A percentile compares a stretch with the other conserved stretches of the same genome.
Conservation (phyloP, 176 grass and related monocot species). For the Avena sativa region DNA sequence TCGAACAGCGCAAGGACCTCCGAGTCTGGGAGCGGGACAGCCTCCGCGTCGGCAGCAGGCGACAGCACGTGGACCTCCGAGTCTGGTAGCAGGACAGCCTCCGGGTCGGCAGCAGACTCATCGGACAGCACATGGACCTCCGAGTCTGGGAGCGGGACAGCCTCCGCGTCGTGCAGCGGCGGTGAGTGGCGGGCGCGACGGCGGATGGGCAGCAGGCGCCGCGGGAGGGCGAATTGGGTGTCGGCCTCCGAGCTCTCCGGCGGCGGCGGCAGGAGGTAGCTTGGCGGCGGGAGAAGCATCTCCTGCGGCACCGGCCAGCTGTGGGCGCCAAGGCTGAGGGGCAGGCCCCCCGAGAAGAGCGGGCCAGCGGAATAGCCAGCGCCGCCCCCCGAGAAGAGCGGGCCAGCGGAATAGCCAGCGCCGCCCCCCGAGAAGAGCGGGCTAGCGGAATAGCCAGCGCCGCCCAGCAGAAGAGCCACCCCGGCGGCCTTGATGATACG, state of each 20-base stretch:
- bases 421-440: not conserved
- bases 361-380: not conserved
- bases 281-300: not conserved
- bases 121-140: not conserved
- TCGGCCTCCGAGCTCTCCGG: no score
- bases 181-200: not conserved
- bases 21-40: no score
- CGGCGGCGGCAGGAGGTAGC: not conserved
- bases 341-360: not conserved
- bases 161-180: not conserved
- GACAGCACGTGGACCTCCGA: not conserved
- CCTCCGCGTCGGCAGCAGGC: not conserved
- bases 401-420: no score
- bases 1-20: not conserved
- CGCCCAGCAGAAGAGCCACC: not conserved
- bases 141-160: not conserved
- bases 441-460: not conserved
- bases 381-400: no score
- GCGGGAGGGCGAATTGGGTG: not conserved
- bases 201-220: not conserved
- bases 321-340: not conserved
- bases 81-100: no score
- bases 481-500: not conserved
- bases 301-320: not conserved
- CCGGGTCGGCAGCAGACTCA: not conserved